A percentile compares a stretch with the other conserved stretches of the same genome.
phyloP scores from a whole-genome alignment of 2,329 filamentous ascomycete genomes.

The Shiraia sp. region DNA sequence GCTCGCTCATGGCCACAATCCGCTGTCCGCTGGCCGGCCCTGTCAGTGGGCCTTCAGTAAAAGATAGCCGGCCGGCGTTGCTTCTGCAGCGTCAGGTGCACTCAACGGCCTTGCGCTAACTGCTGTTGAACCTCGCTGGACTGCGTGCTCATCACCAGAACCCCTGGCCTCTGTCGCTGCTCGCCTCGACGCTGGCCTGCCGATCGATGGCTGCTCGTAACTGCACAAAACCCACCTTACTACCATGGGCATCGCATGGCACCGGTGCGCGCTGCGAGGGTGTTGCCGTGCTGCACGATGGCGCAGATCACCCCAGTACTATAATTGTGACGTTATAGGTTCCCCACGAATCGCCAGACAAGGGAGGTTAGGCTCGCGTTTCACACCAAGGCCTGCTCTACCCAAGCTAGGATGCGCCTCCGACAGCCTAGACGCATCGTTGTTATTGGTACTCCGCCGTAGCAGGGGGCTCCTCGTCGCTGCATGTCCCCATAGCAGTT shows the following conservation, averaged over 20 bases:
- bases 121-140: slow-evolving; percentile 21
- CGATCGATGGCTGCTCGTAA: slow-evolving; percentile 16
- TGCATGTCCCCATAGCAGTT: slow-evolving; percentile 44
- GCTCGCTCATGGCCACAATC: slow-evolving; percentile 7
- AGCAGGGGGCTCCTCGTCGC: slow-evolving; percentile 37
- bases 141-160: slow-evolving; percentile 16
- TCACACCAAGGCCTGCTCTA: slow-evolving; percentile 39
- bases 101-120: slow-evolving; percentile 12
- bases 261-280: slow-evolving; percentile 14
- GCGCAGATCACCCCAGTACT: slow-evolving; percentile 31
- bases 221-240: slow-evolving; percentile 9
- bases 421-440: slow-evolving; percentile 42
- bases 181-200: slow-evolving; percentile 12
- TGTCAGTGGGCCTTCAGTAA: not conserved
- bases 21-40: slow-evolving; percentile 6
- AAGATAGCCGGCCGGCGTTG: no score
- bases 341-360: slow-evolving; percentile 47
- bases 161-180: slow-evolving; percentile 5
- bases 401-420: slow-evolving; percentile 36
- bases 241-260: slow-evolving; percentile 5
- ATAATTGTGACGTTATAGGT: slow-evolving; percentile 30
- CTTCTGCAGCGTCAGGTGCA: slow-evolving; percentile 12
- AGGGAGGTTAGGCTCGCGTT: slow-evolving; percentile 43
- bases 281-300: slow-evolving; percentile 28
- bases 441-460: slow-evolving; percentile 36